Percentiles rank a stretch among this genome's conserved stretches.
Evolutionary conservation across 148 eudicot genomes (phyloP).

Genomic region (Vaccinium macrocarpon): DNA sequence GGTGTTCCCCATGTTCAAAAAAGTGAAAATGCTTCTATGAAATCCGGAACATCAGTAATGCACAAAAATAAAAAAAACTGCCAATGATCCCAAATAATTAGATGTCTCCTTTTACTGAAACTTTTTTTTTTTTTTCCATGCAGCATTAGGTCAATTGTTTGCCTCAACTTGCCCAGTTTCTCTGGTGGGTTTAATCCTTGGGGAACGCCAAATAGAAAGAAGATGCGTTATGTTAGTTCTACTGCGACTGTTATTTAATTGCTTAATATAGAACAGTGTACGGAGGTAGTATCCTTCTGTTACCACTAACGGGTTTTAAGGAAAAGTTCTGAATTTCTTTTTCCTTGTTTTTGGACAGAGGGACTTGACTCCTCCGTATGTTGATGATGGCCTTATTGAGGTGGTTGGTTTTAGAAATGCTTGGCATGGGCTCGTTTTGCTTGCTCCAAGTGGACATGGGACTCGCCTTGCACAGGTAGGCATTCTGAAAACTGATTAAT

Average conservation of each 20-base stretch:
- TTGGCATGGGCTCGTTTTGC: conserved; percentile 90
- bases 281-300: not conserved
- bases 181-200: conserved; percentile 98
- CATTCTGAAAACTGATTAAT: not conserved
- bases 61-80: not conserved
- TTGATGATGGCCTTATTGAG: conserved; percentile 89
- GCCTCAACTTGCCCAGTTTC: conserved; percentile 97
- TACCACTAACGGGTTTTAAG: not conserved
- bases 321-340: not conserved
- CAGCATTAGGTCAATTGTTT: conserved; percentile 89
- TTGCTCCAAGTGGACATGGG: conserved; percentile 91
- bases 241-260: not conserved
- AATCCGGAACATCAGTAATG: not conserved
- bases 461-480: conserved; percentile 88
- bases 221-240: conserved; percentile 54
- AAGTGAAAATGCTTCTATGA: not conserved
- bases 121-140: not conserved
- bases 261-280: not conserved
- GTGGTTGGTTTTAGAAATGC: conserved; percentile 97
- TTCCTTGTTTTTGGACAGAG: conserved; percentile 37
- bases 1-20: not conserved
- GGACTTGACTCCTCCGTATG: conserved; percentile 71
- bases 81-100: not conserved
- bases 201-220: conserved; percentile 72
- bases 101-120: not conserved